Percentiles rank a stretch among this genome's conserved stretches.
These are phyloP conservation scores for Trichosporon ovoides DNA, from an alignment of 1,284 basidiomycete species.

Conservation along the genomic window DNA sequence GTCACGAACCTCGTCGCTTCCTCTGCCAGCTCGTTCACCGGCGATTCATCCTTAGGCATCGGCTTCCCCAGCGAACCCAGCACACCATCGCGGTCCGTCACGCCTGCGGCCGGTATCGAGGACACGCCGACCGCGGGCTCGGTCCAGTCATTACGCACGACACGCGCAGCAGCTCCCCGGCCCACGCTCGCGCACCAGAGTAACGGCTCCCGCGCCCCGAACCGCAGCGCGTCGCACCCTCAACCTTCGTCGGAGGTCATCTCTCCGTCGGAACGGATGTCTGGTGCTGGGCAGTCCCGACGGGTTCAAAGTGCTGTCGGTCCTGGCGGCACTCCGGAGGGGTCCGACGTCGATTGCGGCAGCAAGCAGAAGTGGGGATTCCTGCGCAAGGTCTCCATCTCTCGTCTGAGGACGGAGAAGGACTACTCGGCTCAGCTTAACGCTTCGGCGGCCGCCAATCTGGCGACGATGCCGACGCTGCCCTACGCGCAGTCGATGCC, in stretches of 20 bases:
- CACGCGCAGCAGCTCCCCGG: conserved; percentile 4
- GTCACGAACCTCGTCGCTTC: conserved; percentile 4
- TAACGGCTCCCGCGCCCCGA: neutral
- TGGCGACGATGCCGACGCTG: conserved; percentile 32
- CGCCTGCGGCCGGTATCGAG: neutral
- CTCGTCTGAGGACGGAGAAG: conserved; percentile 41
- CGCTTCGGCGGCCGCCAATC: conserved; percentile 35
- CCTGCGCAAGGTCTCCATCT: conserved; percentile 94
- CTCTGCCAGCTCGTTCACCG: conserved; percentile 6
- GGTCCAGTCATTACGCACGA: conserved; percentile 9
- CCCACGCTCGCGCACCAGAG: neutral
- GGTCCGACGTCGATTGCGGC: conserved; percentile 10
- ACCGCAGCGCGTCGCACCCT: conserved; percentile 1
- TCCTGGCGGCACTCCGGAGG: conserved; percentile 1
- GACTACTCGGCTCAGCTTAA: conserved; percentile 21
- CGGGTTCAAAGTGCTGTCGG: conserved; percentile 16
- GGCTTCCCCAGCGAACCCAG: neutral
- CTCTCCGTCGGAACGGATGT: conserved; percentile 8
- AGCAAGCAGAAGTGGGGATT: conserved; percentile 68
- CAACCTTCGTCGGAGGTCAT: neutral
- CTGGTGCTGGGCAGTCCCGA: neutral
- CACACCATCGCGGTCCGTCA: conserved; percentile 2
- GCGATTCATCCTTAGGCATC: conserved; percentile 7
- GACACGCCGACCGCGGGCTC: conserved; percentile 4
- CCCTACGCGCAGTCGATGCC: conserved; percentile 37